Evolutionary conservation across 306 rosid species (phyloP).

Genomic region (Acacia confusa): DNA sequence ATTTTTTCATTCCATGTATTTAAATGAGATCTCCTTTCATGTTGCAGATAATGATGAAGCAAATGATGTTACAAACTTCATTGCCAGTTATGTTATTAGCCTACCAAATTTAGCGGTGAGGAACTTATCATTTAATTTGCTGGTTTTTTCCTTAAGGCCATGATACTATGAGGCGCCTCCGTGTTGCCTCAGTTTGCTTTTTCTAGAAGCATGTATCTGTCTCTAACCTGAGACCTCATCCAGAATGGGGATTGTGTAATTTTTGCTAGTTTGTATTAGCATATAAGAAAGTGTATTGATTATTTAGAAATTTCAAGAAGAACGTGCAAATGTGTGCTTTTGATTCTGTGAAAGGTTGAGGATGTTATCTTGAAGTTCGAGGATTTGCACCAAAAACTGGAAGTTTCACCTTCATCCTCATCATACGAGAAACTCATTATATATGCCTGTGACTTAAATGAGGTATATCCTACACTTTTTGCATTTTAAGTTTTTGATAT

Average conservation of each 20-base stretch:
- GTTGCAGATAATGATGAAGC: slow-evolving; percentile 65
- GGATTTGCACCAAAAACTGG: slow-evolving; percentile 57
- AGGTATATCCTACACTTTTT: slow-evolving; percentile 54
- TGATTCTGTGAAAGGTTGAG: slow-evolving; percentile 64
- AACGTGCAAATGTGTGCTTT: slow-evolving; percentile 8
- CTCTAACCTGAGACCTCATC: slow-evolving; percentile 12
- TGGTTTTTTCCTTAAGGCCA: slow-evolving; percentile 56
- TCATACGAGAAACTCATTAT: slow-evolving; percentile 65
- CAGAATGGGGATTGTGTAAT: neutral
- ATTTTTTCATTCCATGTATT: slow-evolving; percentile 10
- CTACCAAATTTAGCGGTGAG: slow-evolving; percentile 91
- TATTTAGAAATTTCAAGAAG: slow-evolving; percentile 11
- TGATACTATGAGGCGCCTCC: slow-evolving; percentile 38
- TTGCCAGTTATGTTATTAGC: slow-evolving; percentile 60
- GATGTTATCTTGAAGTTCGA: slow-evolving; percentile 57
- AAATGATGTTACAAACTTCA: slow-evolving; percentile 55
- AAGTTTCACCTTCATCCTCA: slow-evolving; percentile 57
- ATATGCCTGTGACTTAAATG: slow-evolving; percentile 54
- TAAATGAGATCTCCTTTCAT: slow-evolving; percentile 28
- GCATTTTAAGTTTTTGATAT: slow-evolving; percentile 1
- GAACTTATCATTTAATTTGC: slow-evolving; percentile 67
- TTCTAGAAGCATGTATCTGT: slow-evolving; percentile 11
- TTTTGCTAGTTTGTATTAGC: slow-evolving; percentile 12
- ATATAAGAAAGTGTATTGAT: neutral
- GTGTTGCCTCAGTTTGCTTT: slow-evolving; percentile 41